A percentile compares a stretch with the other conserved stretches of the same genome.
Conservation (phyloP, 345 rosid genomes). For the Populus deltoides region DNA sequence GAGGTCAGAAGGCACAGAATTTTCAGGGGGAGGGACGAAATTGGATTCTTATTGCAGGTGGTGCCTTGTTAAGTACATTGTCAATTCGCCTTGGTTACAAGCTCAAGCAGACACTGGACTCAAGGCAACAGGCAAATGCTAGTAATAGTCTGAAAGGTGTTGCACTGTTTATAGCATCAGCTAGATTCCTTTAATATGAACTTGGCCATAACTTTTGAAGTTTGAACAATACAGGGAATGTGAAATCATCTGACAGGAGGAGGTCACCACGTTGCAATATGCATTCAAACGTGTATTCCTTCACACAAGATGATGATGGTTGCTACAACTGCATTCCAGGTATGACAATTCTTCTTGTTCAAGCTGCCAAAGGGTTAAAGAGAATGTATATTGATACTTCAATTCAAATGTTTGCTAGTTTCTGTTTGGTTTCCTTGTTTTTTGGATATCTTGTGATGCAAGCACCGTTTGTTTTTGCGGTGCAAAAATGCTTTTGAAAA, state of each 20-base stretch:
- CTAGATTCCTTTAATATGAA: neutral
- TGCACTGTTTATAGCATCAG: slow-evolving; percentile 6
- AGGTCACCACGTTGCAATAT: slow-evolving; percentile 40
- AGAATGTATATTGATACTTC: neutral
- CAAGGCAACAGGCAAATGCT: slow-evolving; percentile 48
- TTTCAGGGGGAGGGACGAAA: slow-evolving; percentile 66
- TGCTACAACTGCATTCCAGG: slow-evolving; percentile 61
- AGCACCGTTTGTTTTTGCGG: no score
- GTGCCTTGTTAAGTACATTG: slow-evolving; percentile 89
- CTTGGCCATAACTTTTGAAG: slow-evolving; percentile 17
- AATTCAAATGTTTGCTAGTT: neutral
- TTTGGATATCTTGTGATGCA: neutral
- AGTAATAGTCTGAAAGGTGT: slow-evolving; percentile 42
- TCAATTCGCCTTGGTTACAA: slow-evolving; percentile 87
- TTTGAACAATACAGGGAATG: slow-evolving; percentile 41
- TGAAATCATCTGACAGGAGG: slow-evolving; percentile 39
- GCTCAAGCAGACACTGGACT: slow-evolving; percentile 68
- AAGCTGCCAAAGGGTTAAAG: slow-evolving; percentile 3
- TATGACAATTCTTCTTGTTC: slow-evolving; percentile 18
- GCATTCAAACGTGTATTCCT: slow-evolving; percentile 50
- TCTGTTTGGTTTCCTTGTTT: neutral
- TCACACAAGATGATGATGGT: slow-evolving; percentile 47
- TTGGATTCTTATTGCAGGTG: slow-evolving; percentile 92
- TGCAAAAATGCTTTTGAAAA: no score
- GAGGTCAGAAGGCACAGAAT: slow-evolving; percentile 45